Percentiles rank a stretch among this genome's conserved stretches.
These are phyloP conservation scores for Backusella circina DNA, from an alignment of 192 early-diverging fungal genomes.

Conservation along the genomic window DNA sequence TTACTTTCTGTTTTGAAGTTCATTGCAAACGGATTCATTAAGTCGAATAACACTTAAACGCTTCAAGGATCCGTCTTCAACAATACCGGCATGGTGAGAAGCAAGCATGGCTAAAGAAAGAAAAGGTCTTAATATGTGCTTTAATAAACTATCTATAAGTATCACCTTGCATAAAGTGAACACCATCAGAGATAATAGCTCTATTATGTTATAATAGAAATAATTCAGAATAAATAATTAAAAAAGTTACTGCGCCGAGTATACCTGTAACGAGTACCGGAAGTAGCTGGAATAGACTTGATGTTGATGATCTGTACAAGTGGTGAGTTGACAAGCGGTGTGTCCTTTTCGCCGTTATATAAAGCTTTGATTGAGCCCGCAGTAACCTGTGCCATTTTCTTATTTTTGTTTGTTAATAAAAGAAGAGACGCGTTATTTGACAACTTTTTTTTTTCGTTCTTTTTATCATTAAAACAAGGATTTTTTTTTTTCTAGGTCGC, in stretches of 20 bases:
- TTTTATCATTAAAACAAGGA: not conserved
- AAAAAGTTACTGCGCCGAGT: not conserved
- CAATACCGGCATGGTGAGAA: conserved; percentile 43
- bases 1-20: conserved; percentile 49
- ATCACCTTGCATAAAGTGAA: conserved; percentile 61
- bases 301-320: conserved; percentile 44
- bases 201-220: conserved; percentile 26
- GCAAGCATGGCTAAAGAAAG: conserved; percentile 58
- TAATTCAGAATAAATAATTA: not conserved
- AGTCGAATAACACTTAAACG: conserved; percentile 52
- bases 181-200: conserved; percentile 64
- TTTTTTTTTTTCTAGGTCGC: not conserved
- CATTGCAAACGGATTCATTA: conserved; percentile 44
- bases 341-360: conserved; percentile 28
- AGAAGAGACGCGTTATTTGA: not conserved
- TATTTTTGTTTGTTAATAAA: not conserved
- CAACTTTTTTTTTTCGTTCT: not conserved
- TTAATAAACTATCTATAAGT: not conserved
- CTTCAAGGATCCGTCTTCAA: conserved; percentile 40
- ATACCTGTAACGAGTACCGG: conserved; percentile 38
- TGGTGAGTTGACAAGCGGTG: conserved; percentile 8
- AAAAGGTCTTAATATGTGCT: not conserved
- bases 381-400: conserved; percentile 14
- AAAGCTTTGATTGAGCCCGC: conserved; percentile 35
- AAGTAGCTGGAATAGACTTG: conserved; percentile 23